Percentiles rank a stretch among this genome's conserved stretches.
phyloP scores from a whole-genome alignment of 2,329 filamentous ascomycete species.

The Microdochium trichocladiopsis region DNA sequence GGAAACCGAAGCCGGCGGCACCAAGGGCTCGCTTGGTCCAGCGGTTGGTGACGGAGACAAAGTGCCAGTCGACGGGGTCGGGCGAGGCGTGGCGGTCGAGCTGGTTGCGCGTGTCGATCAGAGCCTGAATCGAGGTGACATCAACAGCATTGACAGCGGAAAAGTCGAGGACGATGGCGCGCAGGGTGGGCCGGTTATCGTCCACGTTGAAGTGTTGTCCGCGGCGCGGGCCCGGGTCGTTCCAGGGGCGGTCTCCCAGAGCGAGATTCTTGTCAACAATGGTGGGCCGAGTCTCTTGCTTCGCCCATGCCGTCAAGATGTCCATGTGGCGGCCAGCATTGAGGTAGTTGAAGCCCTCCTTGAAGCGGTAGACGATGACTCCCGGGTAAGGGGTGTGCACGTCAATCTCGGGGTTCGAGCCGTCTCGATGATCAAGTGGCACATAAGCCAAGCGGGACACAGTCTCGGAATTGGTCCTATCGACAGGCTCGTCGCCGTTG shows the following conservation, averaged over 20 bases:
- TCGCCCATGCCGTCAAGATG: slow-evolving; percentile 37
- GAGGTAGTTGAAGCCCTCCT: slow-evolving; percentile 49
- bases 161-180: slow-evolving; percentile 49
- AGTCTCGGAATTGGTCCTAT: slow-evolving; percentile 6
- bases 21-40: slow-evolving; percentile 51
- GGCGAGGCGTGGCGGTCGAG: slow-evolving; percentile 43
- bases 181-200: slow-evolving; percentile 27
- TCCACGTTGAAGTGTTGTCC: slow-evolving; percentile 9
- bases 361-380: slow-evolving; percentile 48
- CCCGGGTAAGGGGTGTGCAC: slow-evolving; percentile 43
- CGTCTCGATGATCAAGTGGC: slow-evolving; percentile 40
- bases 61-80: slow-evolving; percentile 38
- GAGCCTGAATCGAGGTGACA: slow-evolving; percentile 44
- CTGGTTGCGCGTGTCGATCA: slow-evolving; percentile 47
- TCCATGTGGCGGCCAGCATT: slow-evolving; percentile 45
- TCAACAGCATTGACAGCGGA: slow-evolving; percentile 48
- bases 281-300: slow-evolving; percentile 36
- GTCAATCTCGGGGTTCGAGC: slow-evolving; percentile 38
- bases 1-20: slow-evolving; percentile 44
- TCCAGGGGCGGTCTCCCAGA: slow-evolving; percentile 37
- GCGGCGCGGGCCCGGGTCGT: slow-evolving; percentile 22
- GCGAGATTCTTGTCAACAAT: slow-evolving; percentile 34
- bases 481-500: slow-evolving; percentile 15
- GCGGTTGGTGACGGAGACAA: slow-evolving; percentile 44
- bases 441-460: slow-evolving; percentile 32